Evolutionary conservation across 2,329 filamentous ascomycete genomes (phyloP).

Genomic region (Coniochaeta sp.): DNA sequence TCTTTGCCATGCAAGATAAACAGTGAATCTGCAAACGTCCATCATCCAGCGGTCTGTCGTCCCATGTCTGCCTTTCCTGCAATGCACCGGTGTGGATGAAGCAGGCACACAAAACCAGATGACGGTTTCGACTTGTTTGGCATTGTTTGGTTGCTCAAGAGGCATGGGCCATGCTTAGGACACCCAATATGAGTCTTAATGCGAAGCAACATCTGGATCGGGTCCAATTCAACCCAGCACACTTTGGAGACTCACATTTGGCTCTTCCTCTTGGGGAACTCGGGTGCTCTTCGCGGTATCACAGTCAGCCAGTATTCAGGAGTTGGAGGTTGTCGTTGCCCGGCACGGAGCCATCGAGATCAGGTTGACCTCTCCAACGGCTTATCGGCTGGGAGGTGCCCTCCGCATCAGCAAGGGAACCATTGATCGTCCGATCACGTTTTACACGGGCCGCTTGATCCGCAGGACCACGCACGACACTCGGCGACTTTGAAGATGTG

Average conservation of each 20-base stretch:
- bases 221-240: no score
- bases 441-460: background rate
- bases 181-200: background rate
- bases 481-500: no score
- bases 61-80: background rate
- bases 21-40: slow-evolving; percentile 11
- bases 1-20: slow-evolving; percentile 7
- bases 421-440: background rate
- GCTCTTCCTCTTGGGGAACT: no score
- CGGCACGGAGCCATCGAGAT: no score
- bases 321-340: no score
- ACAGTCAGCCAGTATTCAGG: no score
- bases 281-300: no score
- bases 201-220: background rate
- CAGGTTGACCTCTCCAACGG: no score
- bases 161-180: background rate
- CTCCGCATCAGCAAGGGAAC: no score
- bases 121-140: slow-evolving; percentile 3
- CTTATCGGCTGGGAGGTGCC: no score
- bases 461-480: background rate
- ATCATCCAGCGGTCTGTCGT: background rate
- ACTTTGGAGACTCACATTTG: no score
- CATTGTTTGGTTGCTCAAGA: background rate
- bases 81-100: background rate
- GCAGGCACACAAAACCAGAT: slow-evolving; percentile 1